Conservation (phyloP, 1,284 basidiomycete genomes). For the Gomphus sp. region DNA sequence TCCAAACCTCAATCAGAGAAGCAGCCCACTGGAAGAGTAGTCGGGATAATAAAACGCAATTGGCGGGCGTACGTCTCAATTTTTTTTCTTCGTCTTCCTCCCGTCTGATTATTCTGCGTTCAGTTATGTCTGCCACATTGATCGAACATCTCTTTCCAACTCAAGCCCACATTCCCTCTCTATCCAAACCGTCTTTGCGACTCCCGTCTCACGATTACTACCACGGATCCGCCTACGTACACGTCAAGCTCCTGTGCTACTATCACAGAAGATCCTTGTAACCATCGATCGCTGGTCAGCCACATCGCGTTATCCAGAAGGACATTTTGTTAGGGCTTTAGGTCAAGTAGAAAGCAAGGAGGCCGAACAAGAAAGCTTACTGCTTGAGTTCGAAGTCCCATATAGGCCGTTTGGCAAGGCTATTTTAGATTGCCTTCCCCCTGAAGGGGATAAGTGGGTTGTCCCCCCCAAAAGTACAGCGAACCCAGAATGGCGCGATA, state of each 20-base stretch:
- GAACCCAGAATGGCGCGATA: conserved; percentile 67
- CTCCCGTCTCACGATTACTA: conserved; percentile 85
- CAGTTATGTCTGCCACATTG: conserved; percentile 94
- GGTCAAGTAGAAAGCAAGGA: conserved; percentile 92
- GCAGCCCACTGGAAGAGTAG: conserved; percentile 88
- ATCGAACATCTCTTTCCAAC: conserved; percentile 79
- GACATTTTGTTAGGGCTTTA: conserved; percentile 92
- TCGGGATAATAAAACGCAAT: conserved; percentile 90
- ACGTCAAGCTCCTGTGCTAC: conserved; percentile 81
- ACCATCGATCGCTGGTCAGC: conserved; percentile 90
- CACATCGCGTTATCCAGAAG: conserved; percentile 89
- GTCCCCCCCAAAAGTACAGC: conserved; percentile 70
- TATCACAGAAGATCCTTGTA: conserved; percentile 94
- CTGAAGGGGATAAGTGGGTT: conserved; percentile 87
- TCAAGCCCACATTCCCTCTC: conserved; percentile 74
- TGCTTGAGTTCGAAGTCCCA: conserved; percentile 95
- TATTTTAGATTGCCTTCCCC: conserved; percentile 86
- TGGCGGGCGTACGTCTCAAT: conserved; percentile 74
- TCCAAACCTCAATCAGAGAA: conserved; percentile 37
- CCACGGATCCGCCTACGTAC: conserved; percentile 94
- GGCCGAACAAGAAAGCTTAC: conserved; percentile 90
- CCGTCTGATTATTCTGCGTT: not conserved
- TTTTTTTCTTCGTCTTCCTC: conserved; percentile 3
- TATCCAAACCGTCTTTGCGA: conserved; percentile 90
- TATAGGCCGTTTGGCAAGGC: conserved; percentile 95